Evolutionary conservation across 1,284 basidiomycete species (phyloP).

Genomic region (Boletus subluridellus): DNA sequence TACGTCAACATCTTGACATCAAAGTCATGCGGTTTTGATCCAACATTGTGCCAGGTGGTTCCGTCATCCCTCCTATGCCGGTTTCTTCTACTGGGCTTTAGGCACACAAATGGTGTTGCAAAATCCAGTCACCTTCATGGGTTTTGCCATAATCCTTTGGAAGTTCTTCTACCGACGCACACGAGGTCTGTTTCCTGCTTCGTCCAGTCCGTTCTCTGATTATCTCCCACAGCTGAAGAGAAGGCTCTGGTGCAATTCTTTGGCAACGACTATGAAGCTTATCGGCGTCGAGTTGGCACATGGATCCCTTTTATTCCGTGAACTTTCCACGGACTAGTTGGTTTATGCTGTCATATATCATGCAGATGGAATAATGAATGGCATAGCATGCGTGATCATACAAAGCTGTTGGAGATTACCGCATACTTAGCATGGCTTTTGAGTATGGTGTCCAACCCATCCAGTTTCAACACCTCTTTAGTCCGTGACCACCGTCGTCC

Average conservation of each 20-base stretch:
- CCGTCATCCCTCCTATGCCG: constrained; percentile 94
- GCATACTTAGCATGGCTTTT: constrained; percentile 21
- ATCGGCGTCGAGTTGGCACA: constrained; percentile 66
- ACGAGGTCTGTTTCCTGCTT: constrained; percentile 52
- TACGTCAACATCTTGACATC: constrained; percentile 39
- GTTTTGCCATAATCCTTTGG: constrained; percentile 69
- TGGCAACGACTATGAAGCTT: constrained; percentile 72
- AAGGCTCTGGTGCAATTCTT: constrained; percentile 73
- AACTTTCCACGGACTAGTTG: constrained; percentile 29
- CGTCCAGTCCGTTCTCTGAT: constrained; percentile 5
- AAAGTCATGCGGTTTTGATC: background rate
- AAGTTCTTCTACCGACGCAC: constrained; percentile 86
- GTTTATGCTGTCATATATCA: constrained; percentile 1
- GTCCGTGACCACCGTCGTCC: constrained; percentile 58
- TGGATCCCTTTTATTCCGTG: constrained; percentile 68
- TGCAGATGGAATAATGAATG: constrained; percentile 8
- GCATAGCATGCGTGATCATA: constrained; percentile 33
- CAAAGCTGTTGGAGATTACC: constrained; percentile 21
- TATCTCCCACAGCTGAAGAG: constrained; percentile 62
- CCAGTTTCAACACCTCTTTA: constrained; percentile 29
- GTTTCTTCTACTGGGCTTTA: constrained; percentile 98
- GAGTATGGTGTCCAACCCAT: constrained; percentile 11
- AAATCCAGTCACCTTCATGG: constrained; percentile 73
- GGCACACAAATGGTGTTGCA: constrained; percentile 92
- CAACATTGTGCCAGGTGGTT: constrained; percentile 57